Percentiles rank a stretch among this genome's conserved stretches.
Evolutionary conservation across 352 stramenopile species (phyloP).

Genomic region (Globisporangium barbulae): DNA sequence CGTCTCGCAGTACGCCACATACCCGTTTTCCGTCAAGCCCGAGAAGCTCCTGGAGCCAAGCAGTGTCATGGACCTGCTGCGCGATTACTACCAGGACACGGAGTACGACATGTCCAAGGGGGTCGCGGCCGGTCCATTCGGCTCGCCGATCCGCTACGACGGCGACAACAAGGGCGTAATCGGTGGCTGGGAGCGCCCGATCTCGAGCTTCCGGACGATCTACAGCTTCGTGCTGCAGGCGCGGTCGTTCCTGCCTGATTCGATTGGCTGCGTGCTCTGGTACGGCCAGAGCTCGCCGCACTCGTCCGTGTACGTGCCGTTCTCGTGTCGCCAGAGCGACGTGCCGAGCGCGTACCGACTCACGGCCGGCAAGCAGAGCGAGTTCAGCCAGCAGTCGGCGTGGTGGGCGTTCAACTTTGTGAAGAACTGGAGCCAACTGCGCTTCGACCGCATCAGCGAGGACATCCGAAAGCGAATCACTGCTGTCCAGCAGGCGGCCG

Average conservation of each 20-base stretch:
- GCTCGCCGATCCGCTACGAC: constrained; percentile 76
- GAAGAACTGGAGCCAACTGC: constrained; percentile 69
- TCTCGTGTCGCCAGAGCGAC: constrained; percentile 34
- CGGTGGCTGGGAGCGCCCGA: constrained; percentile 77
- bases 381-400: constrained; percentile 43
- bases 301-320: constrained; percentile 53
- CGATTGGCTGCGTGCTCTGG: constrained; percentile 43
- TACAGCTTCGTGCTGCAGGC: constrained; percentile 67
- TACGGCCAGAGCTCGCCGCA: constrained; percentile 51
- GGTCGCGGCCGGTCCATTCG: constrained; percentile 80
- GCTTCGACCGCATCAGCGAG: constrained; percentile 49
- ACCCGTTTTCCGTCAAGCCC: constrained; percentile 88
- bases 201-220: constrained; percentile 86
- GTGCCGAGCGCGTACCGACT: constrained; percentile 43
- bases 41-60: constrained; percentile 54
- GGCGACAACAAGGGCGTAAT: constrained; percentile 33
- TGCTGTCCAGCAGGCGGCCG: constrained; percentile 31
- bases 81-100: constrained; percentile 87
- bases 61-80: constrained; percentile 67
- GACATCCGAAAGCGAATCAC: constrained; percentile 35
- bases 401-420: constrained; percentile 80
- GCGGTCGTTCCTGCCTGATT: constrained; percentile 24
- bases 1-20: constrained; percentile 69
- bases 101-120: constrained; percentile 75
- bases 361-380: constrained; percentile 45